Evolutionary conservation across 805 yeast genomes (phyloP), one percentile per base, ranked within the genome.

Genomic region (Tetrapisispora nanseiensis): DNA sequence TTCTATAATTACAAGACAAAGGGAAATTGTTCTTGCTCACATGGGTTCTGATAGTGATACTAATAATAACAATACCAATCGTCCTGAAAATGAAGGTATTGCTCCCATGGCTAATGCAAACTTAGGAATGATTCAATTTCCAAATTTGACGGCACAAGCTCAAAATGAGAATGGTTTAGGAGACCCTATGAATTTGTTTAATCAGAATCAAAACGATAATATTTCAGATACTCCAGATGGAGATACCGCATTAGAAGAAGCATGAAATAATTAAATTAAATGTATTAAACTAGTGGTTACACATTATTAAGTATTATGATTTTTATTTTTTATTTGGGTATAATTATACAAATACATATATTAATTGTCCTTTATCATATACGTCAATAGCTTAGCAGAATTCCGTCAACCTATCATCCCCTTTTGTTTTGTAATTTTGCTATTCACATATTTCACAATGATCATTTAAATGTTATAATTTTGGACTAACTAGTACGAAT

Each of bases 1-100:
- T 8, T 53, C 63, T 1, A 44, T 57, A 6, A 40, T 61, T 15
- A 60, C 66, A 3, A 53, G 66, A 37, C 63, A 59, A 38, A 50
- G 65, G 40, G 66, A 61, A 40, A 34, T 57, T 22, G 48, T 59
- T 12, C 35, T 61, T 3, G 57, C 60, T 12, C 51, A 51, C 33
- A 57, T 56, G 41, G 48, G 62, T 36, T 45, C 41, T 18, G 45
- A 43, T 12, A 39, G 46, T 29, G 49, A 45, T 18, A 46, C 43
- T 15, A 40, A 45, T 26, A 47, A 45, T 16, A 46, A 49, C 21
- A 31, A 21, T 9, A 33, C 3, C 13, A 4, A 9, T 15, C 24
- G 22, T 21, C 48, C 51, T 10, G 42, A 45, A 13, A 37, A 48
- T 44, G 19, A 41, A 11, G 50, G 49, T 15, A 44, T 48, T 22